phyloP scores from a whole-genome alignment of 768 basidiomycete species.

The Leucocoprinus leucothites region DNA sequence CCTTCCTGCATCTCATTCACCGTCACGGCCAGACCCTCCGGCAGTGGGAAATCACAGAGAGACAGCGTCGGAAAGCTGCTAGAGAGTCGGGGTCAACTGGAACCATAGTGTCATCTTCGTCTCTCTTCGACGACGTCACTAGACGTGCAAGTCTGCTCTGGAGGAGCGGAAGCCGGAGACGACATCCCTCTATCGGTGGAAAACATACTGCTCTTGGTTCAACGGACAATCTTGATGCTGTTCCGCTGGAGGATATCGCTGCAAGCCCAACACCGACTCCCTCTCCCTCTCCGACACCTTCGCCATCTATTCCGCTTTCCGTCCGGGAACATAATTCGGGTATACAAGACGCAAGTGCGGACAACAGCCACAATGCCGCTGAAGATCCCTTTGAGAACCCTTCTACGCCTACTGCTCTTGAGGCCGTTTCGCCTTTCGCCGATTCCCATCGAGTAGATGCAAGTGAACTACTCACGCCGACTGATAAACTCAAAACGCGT shows the following conservation, averaged over 20 bases:
- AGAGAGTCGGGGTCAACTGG: constrained; percentile 44
- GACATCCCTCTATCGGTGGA: constrained; percentile 27
- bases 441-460: constrained; percentile 27
- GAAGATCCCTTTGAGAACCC: constrained; percentile 12
- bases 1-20: constrained; percentile 10
- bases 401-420: constrained; percentile 6
- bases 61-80: constrained; percentile 69
- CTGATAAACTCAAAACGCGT: background rate
- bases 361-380: background rate
- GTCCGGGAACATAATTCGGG: background rate
- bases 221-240: constrained; percentile 47
- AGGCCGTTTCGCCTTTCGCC: constrained; percentile 47
- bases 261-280: constrained; percentile 37
- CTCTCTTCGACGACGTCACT: constrained; percentile 57
- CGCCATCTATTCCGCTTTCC: background rate
- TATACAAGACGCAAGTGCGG: background rate
- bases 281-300: constrained; percentile 22
- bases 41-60: constrained; percentile 76
- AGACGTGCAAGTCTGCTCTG: constrained; percentile 59
- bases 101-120: constrained; percentile 28
- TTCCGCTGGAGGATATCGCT: constrained; percentile 54
- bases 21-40: constrained; percentile 56
- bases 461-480: constrained; percentile 17
- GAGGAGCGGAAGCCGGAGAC: constrained; percentile 36
- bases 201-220: constrained; percentile 46